Evolutionary conservation across 805 yeast genomes (phyloP).

Genomic region (Peterozyma xylosa): DNA sequence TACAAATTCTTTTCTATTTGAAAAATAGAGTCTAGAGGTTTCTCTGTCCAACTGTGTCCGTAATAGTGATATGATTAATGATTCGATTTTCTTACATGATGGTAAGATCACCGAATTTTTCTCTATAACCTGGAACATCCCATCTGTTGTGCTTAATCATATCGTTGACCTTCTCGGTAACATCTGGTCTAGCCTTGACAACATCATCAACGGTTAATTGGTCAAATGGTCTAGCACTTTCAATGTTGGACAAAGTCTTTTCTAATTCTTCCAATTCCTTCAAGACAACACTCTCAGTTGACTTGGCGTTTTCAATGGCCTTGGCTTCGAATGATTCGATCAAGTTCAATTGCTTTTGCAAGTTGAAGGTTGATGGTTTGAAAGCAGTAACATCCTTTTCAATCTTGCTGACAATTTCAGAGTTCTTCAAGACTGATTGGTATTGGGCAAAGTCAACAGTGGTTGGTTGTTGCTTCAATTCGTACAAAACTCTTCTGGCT

Average conservation of each 20-base stretch:
- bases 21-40: not conserved
- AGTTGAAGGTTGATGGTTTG: slow-evolving; percentile 81
- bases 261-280: slow-evolving; percentile 81
- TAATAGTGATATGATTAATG: slow-evolving; percentile 3
- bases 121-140: slow-evolving; percentile 97
- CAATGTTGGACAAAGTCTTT: slow-evolving; percentile 87
- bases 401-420: slow-evolving; percentile 68
- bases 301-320: slow-evolving; percentile 92
- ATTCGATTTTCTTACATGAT: slow-evolving; percentile 53
- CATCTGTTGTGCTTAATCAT: slow-evolving; percentile 96
- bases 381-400: slow-evolving; percentile 69
- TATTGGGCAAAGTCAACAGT: slow-evolving; percentile 77
- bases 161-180: slow-evolving; percentile 90
- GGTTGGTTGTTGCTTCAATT: slow-evolving; percentile 65
- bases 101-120: slow-evolving; percentile 95
- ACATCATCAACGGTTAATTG: slow-evolving; percentile 95
- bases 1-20: not conserved
- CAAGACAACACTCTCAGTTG: slow-evolving; percentile 82
- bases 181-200: slow-evolving; percentile 92
- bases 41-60: not conserved
- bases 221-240: slow-evolving; percentile 95
- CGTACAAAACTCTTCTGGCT: slow-evolving; percentile 76
- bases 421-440: slow-evolving; percentile 76
- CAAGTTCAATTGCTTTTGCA: slow-evolving; percentile 82
- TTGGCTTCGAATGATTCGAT: slow-evolving; percentile 90